Evolutionary conservation across 2,329 filamentous ascomycete species (phyloP).

Genomic region (Colletotrichum siamense): DNA sequence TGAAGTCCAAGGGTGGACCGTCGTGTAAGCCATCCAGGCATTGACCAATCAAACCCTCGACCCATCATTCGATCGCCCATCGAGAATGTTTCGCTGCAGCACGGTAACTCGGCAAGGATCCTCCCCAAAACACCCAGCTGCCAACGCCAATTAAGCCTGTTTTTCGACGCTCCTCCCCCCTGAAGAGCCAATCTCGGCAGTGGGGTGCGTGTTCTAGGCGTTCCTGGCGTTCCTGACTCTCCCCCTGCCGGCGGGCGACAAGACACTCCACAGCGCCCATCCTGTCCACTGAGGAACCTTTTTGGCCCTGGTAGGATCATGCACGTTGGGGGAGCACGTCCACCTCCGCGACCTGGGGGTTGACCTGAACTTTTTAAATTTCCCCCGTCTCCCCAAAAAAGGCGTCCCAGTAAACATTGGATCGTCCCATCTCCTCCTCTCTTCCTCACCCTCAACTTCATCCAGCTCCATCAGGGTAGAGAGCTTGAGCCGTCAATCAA

Average conservation of each 20-base stretch:
- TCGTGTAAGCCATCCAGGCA: background rate
- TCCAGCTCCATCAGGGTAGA: background rate
- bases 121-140: background rate
- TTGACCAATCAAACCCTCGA: conserved; percentile 8
- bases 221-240: background rate
- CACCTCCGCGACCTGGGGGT: conserved; percentile 3
- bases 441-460: background rate
- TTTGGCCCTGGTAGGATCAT: conserved; percentile 10
- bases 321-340: background rate
- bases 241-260: background rate
- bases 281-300: background rate
- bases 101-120: background rate
- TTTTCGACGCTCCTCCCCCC: background rate
- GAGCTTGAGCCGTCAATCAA: background rate
- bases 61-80: background rate
- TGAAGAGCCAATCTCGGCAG: conserved; percentile 17
- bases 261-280: background rate
- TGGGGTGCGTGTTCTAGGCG: background rate
- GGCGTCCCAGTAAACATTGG: conserved; percentile 2
- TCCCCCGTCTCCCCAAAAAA: background rate
- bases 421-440: background rate
- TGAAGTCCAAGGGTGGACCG: background rate
- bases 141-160: conserved; percentile 15
- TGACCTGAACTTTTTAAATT: background rate
- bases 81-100: background rate